Evolutionary conservation across 352 stramenopile genomes (phyloP).

Genomic region (Hyphochytrium catenoides): DNA sequence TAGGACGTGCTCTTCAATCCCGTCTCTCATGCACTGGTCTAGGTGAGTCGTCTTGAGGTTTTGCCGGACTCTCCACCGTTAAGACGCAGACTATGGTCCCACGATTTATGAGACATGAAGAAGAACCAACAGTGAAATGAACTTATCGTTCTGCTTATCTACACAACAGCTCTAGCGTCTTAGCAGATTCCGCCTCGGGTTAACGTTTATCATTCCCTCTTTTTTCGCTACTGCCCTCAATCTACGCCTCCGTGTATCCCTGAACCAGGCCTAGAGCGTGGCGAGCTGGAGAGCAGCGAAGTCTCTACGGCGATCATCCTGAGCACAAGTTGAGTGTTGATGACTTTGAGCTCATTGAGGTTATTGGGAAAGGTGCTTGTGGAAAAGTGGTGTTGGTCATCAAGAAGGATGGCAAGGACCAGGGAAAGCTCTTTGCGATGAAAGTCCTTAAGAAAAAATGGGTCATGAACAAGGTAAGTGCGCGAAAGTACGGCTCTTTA

Average conservation of each 20-base stretch:
- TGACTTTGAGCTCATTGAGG: conserved; percentile 39
- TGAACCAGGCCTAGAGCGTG: conserved; percentile 28
- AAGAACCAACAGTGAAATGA: too few species aligned
- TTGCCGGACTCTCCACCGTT: too few species aligned
- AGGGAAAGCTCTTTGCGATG: conserved; percentile 33
- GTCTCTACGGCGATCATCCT: conserved; percentile 27
- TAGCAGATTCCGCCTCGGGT: too few species aligned
- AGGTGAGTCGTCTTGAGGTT: too few species aligned
- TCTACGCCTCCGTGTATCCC: too few species aligned
- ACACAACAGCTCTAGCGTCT: too few species aligned
- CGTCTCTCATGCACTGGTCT: conserved; percentile 37
- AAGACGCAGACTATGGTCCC: too few species aligned
- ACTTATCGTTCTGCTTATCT: too few species aligned
- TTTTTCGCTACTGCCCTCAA: too few species aligned
- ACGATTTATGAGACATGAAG: too few species aligned
- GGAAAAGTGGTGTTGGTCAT: conserved; percentile 35
- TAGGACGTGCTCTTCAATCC: conserved; percentile 22
- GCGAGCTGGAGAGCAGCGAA: conserved; percentile 34
- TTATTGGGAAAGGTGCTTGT: conserved; percentile 36
- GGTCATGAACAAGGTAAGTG: conserved; percentile 60
- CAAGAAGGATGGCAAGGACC: conserved; percentile 32
- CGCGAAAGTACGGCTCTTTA: too few species aligned
- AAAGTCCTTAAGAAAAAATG: conserved; percentile 51
- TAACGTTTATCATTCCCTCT: too few species aligned
- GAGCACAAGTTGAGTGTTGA: conserved; percentile 44